phyloP scores from a whole-genome alignment of 345 rosid species.

The Ceriops tagal region DNA sequence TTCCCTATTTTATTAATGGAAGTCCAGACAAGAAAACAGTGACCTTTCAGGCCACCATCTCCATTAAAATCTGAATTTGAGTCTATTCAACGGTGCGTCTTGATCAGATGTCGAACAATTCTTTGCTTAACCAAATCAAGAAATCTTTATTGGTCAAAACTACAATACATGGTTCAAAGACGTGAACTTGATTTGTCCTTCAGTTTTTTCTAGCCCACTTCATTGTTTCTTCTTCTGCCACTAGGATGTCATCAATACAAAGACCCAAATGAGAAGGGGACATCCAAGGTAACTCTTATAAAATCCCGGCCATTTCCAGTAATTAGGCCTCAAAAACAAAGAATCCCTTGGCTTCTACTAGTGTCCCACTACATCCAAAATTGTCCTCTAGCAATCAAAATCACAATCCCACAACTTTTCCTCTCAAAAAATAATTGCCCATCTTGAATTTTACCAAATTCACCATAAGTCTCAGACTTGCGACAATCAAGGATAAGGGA shows the following conservation, averaged over 20 bases:
- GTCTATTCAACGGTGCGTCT: neutral
- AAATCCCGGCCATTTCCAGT: slow-evolving; percentile 28
- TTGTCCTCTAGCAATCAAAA: slow-evolving; percentile 33
- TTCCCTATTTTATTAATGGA: slow-evolving; percentile 2
- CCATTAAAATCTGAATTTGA: slow-evolving; percentile 12
- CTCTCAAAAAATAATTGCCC: slow-evolving; percentile 16
- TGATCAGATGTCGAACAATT: slow-evolving; percentile 21
- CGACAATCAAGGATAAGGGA: slow-evolving; percentile 19
- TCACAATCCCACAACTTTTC: slow-evolving; percentile 23
- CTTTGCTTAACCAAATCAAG: slow-evolving; percentile 15
- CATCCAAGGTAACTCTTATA: slow-evolving; percentile 2
- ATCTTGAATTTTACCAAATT: slow-evolving; percentile 27
- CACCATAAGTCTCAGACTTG: slow-evolving; percentile 19
- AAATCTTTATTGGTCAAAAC: neutral
- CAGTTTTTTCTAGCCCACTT: neutral
- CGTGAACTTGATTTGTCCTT: no score
- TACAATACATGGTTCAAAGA: no score
- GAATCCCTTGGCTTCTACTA: slow-evolving; percentile 4
- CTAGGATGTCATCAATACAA: slow-evolving; percentile 31
- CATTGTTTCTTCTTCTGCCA: slow-evolving; percentile 4
- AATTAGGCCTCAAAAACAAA: slow-evolving; percentile 35
- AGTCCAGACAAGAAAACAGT: neutral
- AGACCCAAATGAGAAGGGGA: slow-evolving; percentile 27
- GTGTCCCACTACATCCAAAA: slow-evolving; percentile 15
- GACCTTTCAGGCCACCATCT: neutral